Percentiles rank a stretch among this genome's conserved stretches.
These are phyloP conservation scores for Fusarium nematophilum DNA, from an alignment of 2,329 filamentous ascomycete species.

Conservation along the genomic window DNA sequence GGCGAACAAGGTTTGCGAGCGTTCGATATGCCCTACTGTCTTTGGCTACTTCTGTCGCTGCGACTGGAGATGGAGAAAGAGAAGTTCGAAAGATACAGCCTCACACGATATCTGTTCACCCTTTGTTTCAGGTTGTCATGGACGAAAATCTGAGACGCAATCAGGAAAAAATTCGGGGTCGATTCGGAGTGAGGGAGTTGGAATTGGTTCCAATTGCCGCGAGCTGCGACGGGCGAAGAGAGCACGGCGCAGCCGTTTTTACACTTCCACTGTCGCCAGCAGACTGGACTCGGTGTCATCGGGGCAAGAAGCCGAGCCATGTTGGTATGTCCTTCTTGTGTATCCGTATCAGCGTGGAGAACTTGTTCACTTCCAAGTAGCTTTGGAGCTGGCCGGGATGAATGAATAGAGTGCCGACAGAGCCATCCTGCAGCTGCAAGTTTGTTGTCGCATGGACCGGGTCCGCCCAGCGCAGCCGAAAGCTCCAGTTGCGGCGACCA, in stretches of 20 bases:
- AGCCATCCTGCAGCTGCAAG: slow-evolving; percentile 11
- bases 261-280: not conserved
- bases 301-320: not conserved
- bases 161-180: slow-evolving; percentile 10
- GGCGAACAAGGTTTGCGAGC: no score
- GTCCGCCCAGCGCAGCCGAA: not conserved
- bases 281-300: not conserved
- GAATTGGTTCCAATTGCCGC: slow-evolving; percentile 9
- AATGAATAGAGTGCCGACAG: not conserved
- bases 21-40: no score
- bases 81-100: not conserved
- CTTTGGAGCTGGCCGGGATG: slow-evolving; percentile 8
- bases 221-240: not conserved
- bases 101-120: slow-evolving; percentile 5
- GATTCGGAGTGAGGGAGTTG: not conserved
- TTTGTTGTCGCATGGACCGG: slow-evolving; percentile 11
- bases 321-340: no score
- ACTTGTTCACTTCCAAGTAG: slow-evolving; percentile 18
- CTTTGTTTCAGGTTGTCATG: slow-evolving; percentile 2
- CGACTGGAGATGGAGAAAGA: no score
- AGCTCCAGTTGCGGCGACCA: no score
- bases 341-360: no score
- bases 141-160: slow-evolving; percentile 2
- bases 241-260: not conserved
- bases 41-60: no score